Base-by-base conservation (phyloP, 1,284 basidiomycete species). In the Ganoderma sinense region DNA sequence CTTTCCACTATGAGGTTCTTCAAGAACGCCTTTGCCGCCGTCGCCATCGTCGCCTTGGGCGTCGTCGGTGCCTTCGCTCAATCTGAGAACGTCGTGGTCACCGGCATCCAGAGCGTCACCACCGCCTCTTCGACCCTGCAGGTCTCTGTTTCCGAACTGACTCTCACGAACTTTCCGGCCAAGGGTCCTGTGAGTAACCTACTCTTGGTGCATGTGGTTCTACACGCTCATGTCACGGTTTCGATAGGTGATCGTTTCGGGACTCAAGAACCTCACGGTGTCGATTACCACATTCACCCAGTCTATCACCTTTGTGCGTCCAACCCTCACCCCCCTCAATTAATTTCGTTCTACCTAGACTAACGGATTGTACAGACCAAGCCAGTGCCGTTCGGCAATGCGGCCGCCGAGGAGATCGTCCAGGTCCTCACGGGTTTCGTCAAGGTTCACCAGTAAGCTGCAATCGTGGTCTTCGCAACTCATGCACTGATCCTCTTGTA, bases 1-100 rank as follows among this genome's bases (percentile, higher is more conserved):
- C 23, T 41, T 11, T 6, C 23, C 33, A 33, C 60, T n/a, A 67
- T 67, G 66, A 67, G 62, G 61, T 67, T 67, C 53, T 62, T 67
- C 31, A 31, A 60, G 39, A 62, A 67, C 20, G 33, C 53, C 10
- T 18, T 67, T 16, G 40, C 51, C n/a, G 61, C 61, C 8, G 36
- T 51, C 61, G 26, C 26, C 5, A 53, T 62, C 60, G 51, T 56
- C 60, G 33, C 61, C 60, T 13, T 62, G 1, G 60, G 48, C 39
- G 29, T 67, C 51, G 20, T 41, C n/a, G 39, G 51, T 16, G 48
- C 51, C 23, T 20, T 58, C 39, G 66, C 66, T 26, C 60, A 62
- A 11, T 18, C 51, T 16, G 36, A 53, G 61, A 20, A 62, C 6
- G 51, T 16, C 18, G 66, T 67, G n/a, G 31, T 33, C 23, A 29